Evolutionary conservation across 352 stramenopile species (phyloP).

Genomic region (Globisporangium megalacanthum): DNA sequence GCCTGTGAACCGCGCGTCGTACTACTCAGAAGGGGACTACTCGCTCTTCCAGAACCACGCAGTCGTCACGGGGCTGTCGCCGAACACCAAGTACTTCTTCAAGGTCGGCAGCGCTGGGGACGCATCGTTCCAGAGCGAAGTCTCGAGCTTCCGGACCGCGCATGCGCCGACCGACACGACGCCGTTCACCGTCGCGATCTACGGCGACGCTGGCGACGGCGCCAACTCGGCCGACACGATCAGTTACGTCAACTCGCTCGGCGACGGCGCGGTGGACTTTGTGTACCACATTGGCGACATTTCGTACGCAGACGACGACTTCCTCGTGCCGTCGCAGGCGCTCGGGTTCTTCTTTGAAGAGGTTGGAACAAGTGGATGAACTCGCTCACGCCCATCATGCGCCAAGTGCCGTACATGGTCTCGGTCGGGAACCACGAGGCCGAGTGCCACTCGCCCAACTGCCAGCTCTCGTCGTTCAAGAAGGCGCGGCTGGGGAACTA

Average conservation of each 20-base stretch:
- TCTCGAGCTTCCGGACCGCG: slow-evolving; percentile 31
- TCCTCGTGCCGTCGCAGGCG: slow-evolving; percentile 16
- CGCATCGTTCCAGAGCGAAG: slow-evolving; percentile 20
- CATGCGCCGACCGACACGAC: slow-evolving; percentile 15
- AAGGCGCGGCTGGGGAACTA: slow-evolving; percentile 71
- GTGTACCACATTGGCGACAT: slow-evolving; percentile 76
- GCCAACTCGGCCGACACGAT: slow-evolving; percentile 32
- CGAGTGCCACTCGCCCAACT: slow-evolving; percentile 76
- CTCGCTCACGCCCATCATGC: slow-evolving; percentile 42
- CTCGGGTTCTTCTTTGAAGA: slow-evolving; percentile 84
- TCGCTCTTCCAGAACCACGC: slow-evolving; percentile 41
- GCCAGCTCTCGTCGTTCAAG: slow-evolving; percentile 38
- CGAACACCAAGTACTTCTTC: slow-evolving; percentile 42
- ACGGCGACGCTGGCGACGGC: slow-evolving; percentile 47
- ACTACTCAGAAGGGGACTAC: slow-evolving; percentile 49
- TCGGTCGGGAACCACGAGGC: slow-evolving; percentile 84
- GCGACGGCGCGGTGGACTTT: slow-evolving; percentile 33
- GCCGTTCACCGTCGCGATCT: slow-evolving; percentile 45
- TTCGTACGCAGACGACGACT: slow-evolving; percentile 35
- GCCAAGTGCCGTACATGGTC: slow-evolving; percentile 79
- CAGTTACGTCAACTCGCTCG: slow-evolving; percentile 32
- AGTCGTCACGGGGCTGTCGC: slow-evolving; percentile 18
- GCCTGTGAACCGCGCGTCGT: slow-evolving; percentile 23
- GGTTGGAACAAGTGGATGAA: slow-evolving; percentile 87
- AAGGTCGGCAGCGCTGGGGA: slow-evolving; percentile 31